Percentiles rank a stretch among this genome's conserved stretches.
phyloP scores from a whole-genome alignment of 1,284 basidiomycete species.

The Fomitopsis palustris region DNA sequence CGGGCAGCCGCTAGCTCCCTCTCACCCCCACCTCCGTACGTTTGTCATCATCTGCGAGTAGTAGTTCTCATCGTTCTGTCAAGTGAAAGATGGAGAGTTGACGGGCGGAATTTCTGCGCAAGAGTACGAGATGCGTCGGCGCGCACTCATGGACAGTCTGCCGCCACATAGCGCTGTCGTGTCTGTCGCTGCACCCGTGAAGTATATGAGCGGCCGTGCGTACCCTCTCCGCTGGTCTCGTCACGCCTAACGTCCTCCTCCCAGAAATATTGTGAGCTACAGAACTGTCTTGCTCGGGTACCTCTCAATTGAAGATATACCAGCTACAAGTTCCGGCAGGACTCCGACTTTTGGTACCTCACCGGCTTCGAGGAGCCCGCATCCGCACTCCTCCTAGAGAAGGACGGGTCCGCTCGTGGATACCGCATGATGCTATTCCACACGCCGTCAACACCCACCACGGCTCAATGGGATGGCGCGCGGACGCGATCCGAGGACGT shows the following conservation, averaged over 20 bases:
- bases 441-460: constrained; percentile 69
- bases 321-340: constrained; percentile 95
- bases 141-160: constrained; percentile 71
- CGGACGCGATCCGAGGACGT: constrained; percentile 48
- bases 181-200: constrained; percentile 76
- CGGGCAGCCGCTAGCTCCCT: constrained; percentile 27
- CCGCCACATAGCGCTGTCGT: constrained; percentile 81
- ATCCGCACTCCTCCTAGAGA: constrained; percentile 81
- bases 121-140: constrained; percentile 84
- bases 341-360: constrained; percentile 91
- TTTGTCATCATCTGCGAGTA: neutral
- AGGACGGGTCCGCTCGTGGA: constrained; percentile 68
- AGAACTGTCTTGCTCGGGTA: neutral
- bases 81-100: constrained; percentile 50
- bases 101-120: constrained; percentile 81
- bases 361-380: constrained; percentile 96
- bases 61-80: neutral
- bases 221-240: constrained; percentile 18
- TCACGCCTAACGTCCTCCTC: constrained; percentile 1
- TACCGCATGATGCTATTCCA: constrained; percentile 91
- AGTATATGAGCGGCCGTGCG: constrained; percentile 87
- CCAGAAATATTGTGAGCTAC: constrained; percentile 49
- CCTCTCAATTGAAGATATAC: neutral
- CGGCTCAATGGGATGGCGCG: constrained; percentile 93
- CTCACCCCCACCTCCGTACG: constrained; percentile 28